Evolutionary conservation across 2,329 filamentous ascomycete species (phyloP).

Genomic region (Hypoxylon rubiginosum): DNA sequence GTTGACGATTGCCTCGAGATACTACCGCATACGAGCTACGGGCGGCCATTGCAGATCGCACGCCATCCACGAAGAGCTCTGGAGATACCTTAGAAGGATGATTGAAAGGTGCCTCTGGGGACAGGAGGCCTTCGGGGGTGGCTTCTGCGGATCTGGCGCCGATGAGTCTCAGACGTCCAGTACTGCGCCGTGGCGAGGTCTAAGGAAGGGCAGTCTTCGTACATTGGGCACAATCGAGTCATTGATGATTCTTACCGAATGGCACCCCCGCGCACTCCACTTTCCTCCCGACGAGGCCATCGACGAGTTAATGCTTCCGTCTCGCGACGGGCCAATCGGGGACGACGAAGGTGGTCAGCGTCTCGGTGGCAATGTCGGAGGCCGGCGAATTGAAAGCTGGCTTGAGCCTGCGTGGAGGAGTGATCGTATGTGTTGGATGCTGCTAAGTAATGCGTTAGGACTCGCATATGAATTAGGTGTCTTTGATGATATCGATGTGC

Average conservation of each 20-base stretch:
- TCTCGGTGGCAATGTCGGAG: slow-evolving; percentile 74
- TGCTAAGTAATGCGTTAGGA: slow-evolving; percentile 90
- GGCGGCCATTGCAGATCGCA: slow-evolving; percentile 87
- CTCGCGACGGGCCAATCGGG: slow-evolving; percentile 64
- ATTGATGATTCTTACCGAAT: slow-evolving; percentile 93
- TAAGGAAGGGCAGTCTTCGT: slow-evolving; percentile 83
- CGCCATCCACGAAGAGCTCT: slow-evolving; percentile 94
- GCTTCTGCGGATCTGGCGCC: slow-evolving; percentile 81
- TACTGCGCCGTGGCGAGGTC: slow-evolving; percentile 77
- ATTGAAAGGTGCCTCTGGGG: slow-evolving; percentile 96
- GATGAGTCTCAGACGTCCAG: slow-evolving; percentile 74
- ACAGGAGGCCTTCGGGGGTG: slow-evolving; percentile 93
- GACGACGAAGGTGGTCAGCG: slow-evolving; percentile 59
- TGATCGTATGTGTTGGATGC: slow-evolving; percentile 98
- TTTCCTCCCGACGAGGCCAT: slow-evolving; percentile 87
- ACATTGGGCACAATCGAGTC: slow-evolving; percentile 96
- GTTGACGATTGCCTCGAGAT: slow-evolving; percentile 90
- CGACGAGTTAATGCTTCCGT: slow-evolving; percentile 76
- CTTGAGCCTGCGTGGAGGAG: slow-evolving; percentile 95
- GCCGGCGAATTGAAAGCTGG: slow-evolving; percentile 92
- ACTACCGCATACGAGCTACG: slow-evolving; percentile 82
- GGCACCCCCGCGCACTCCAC: slow-evolving; percentile 94
- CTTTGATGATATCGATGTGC: slow-evolving; percentile 88
- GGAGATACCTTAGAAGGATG: slow-evolving; percentile 94
- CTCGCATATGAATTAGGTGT: slow-evolving; percentile 94